Evolutionary conservation across 257 asterid species (phyloP).

Genomic region (Prunella vulgaris): DNA sequence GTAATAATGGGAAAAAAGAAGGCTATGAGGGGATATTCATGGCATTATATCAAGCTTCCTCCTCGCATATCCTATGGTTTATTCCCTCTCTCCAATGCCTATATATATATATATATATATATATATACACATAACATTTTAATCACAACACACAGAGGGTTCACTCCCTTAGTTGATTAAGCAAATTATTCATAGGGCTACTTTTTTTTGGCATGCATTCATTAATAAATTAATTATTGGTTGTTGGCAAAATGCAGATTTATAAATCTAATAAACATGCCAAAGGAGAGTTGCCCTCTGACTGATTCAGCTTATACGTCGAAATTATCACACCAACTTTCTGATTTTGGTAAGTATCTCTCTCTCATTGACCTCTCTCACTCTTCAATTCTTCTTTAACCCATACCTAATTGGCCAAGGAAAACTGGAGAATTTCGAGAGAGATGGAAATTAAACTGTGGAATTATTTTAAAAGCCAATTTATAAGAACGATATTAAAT

Average conservation of each 20-base stretch:
- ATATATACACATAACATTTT: no score
- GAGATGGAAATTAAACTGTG: no score
- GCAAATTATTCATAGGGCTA: constrained; percentile 11
- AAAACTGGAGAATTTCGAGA: no score
- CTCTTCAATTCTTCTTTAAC: no score
- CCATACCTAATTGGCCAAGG: no score
- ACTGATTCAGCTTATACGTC: constrained; percentile 3
- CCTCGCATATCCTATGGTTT: background rate
- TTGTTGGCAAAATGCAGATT: no score
- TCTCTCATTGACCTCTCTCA: no score
- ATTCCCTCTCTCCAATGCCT: constrained; percentile 9
- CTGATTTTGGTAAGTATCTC: background rate
- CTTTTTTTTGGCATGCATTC: constrained; percentile 18
- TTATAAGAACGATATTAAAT: no score
- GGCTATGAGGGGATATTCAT: background rate
- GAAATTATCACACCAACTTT: no score
- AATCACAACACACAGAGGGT: background rate
- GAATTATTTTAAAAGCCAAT: no score
- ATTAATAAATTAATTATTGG: no score
- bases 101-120: no score
- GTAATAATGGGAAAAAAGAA: background rate
- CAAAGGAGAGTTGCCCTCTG: constrained; percentile 18
- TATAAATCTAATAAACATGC: background rate
- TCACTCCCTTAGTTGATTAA: background rate
- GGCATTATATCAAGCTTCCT: background rate